A percentile compares a stretch with the other conserved stretches of the same genome.
These are phyloP conservation scores for Obba rivulosa DNA, from an alignment of 768 basidiomycete species.

Conservation along the genomic window DNA sequence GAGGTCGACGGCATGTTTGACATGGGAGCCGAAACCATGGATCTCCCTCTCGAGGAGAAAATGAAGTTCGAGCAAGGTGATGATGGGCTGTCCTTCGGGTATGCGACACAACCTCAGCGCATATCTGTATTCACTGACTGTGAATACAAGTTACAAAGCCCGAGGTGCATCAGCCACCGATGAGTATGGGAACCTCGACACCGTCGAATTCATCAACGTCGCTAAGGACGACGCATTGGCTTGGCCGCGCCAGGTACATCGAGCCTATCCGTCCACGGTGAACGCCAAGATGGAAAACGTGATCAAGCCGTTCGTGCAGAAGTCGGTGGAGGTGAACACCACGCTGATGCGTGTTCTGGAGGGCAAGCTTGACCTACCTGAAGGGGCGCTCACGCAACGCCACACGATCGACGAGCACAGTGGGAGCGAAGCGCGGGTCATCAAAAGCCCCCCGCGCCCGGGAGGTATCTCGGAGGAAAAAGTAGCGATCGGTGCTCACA, in stretches of 20 bases:
- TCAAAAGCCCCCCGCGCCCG: slow-evolving; percentile 25
- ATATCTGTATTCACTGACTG: neutral
- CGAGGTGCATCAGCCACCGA: slow-evolving; percentile 28
- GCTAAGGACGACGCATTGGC: slow-evolving; percentile 33
- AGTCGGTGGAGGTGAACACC: slow-evolving; percentile 22
- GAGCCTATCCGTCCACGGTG: slow-evolving; percentile 28
- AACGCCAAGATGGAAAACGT: slow-evolving; percentile 23
- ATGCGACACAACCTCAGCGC: neutral
- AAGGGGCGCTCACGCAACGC: slow-evolving; percentile 18
- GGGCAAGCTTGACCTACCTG: slow-evolving; percentile 24
- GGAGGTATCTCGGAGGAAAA: slow-evolving; percentile 19
- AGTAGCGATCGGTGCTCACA: slow-evolving; percentile 29
- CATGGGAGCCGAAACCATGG: slow-evolving; percentile 36
- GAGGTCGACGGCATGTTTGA: slow-evolving; percentile 36
- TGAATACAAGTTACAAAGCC: slow-evolving; percentile 23
- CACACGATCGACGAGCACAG: slow-evolving; percentile 25
- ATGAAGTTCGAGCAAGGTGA: slow-evolving; percentile 39
- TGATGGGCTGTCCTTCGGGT: slow-evolving; percentile 36
- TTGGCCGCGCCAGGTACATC: slow-evolving; percentile 24
- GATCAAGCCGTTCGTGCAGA: slow-evolving; percentile 24
- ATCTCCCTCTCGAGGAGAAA: slow-evolving; percentile 36
- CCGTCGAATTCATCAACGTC: slow-evolving; percentile 31
- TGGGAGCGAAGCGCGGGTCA: slow-evolving; percentile 28
- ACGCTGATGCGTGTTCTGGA: slow-evolving; percentile 25
- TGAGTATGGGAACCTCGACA: slow-evolving; percentile 27